Evolutionary conservation across 352 stramenopile genomes (phyloP), one percentile per base, ranked within the genome.

Genomic region (Globisporangium cederbergense): DNA sequence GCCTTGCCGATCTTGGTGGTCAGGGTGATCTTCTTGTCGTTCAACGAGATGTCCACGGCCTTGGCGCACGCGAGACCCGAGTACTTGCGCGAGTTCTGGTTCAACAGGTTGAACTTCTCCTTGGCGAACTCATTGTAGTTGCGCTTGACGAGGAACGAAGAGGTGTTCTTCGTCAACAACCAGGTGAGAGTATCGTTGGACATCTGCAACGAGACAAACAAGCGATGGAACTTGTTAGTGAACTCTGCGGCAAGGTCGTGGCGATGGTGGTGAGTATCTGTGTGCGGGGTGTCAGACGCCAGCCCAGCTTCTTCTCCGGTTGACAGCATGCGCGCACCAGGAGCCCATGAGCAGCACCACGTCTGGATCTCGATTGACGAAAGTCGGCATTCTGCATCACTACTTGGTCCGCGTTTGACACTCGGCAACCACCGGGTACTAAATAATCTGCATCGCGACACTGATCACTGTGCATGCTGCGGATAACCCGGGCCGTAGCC

Each of bases 1-100:
- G 72, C 68, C 83, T 93, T 94, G 63, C 64, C 75, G 62, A 93
- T 82, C 77, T 95, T 95, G 67, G 86, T 93, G 20, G 87, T 86
- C 51, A 95, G 66, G 46, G 79, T 84, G 62, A 95, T 68, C 83
- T 95, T 95, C 81, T 91, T 93, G 78, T 96, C 83, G n/a, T 74
- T 73, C 38, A 95, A 62, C 70, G 82, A 83, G 54, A 99, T 86
- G 77, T 97, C 91, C 53, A 97, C 87, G 30, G 88, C 90, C 85
- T 98, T 98, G 67, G 68, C 74, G 72, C 96, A 96, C 64, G 96
- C 94, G 64, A 99, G 54, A 65, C 93, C 96, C 62, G 91, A 98
- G 80, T 98, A 99, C 90, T 99, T 99, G 90, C 91, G 96, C 71
- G 79, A 95, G 77, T 98, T 98, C 64, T 89, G 72, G 77, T 94